A percentile compares a stretch with the other conserved stretches of the same genome.
These are phyloP conservation scores for Fusarium agapanthi DNA, from an alignment of 2,329 filamentous ascomycete species.

Conservation along the genomic window DNA sequence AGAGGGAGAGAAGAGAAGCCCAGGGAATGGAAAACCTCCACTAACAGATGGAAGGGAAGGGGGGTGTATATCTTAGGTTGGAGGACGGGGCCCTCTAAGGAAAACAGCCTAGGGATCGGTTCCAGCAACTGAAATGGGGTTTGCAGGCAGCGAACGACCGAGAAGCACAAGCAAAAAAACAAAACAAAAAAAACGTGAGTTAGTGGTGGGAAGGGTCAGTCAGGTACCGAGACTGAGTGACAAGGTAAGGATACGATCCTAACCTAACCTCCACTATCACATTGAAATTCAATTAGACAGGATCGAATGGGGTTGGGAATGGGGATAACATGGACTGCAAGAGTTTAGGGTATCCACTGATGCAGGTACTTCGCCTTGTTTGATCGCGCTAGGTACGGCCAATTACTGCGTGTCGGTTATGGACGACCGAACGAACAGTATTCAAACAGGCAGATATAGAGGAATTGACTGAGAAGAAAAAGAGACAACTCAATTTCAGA, in stretches of 20 bases:
- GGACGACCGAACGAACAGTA: constrained; percentile 23
- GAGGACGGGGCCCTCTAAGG: neutral
- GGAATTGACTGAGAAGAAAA: neutral
- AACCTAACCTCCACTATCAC: neutral
- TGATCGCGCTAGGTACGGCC: constrained; percentile 37
- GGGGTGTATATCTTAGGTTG: constrained; percentile 19
- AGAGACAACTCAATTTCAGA: neutral
- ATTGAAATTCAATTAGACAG: neutral
- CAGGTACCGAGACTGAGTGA: constrained; percentile 2
- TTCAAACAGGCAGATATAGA: constrained; percentile 21
- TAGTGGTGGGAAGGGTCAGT: neutral
- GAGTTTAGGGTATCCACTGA: constrained; percentile 36
- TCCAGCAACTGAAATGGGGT: constrained; percentile 18
- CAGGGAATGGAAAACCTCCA: constrained; percentile 1
- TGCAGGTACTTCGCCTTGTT: constrained; percentile 40
- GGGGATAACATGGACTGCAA: neutral
- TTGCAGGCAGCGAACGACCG: neutral
- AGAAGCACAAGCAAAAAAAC: constrained; percentile 13
- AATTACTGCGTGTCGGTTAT: constrained; percentile 24
- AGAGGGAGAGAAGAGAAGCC: constrained; percentile 1
- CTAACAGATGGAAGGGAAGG: constrained; percentile 10
- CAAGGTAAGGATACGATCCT: constrained; percentile 1
- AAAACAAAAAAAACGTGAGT: neutral
- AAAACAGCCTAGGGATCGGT: constrained; percentile 21
- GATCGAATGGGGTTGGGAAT: neutral